Percentiles rank a stretch among this genome's conserved stretches.
Evolutionary conservation across 2,329 filamentous ascomycete genomes (phyloP).

Genomic region (Coniochaeta sp.): DNA sequence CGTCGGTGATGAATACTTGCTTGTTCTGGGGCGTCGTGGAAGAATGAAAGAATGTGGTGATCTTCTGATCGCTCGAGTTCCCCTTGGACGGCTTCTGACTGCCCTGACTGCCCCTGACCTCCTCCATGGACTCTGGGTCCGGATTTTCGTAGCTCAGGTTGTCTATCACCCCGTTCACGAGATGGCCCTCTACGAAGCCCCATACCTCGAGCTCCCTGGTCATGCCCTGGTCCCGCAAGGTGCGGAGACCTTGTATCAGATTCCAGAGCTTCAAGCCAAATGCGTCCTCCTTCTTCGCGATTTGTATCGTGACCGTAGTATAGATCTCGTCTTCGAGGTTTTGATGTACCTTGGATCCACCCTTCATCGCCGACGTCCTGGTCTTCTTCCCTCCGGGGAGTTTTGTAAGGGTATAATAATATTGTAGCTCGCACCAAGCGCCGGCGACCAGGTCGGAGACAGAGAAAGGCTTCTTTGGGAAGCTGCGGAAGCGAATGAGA

Average conservation of each 20-base stretch:
- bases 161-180: constrained; percentile 88
- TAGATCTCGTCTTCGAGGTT: constrained; percentile 81
- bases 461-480: constrained; percentile 69
- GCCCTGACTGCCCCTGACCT: constrained; percentile 33
- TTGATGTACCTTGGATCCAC: constrained; percentile 73
- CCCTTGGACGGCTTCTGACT: constrained; percentile 15
- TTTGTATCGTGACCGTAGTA: constrained; percentile 63
- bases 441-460: constrained; percentile 85
- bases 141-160: constrained; percentile 73
- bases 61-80: constrained; percentile 18
- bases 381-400: constrained; percentile 65
- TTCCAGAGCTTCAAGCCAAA: constrained; percentile 88
- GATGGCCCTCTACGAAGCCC: constrained; percentile 72
- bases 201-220: constrained; percentile 77
- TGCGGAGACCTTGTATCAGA: constrained; percentile 75
- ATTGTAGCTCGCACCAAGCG: constrained; percentile 94
- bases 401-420: constrained; percentile 76
- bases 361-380: constrained; percentile 74
- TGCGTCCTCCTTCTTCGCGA: constrained; percentile 68
- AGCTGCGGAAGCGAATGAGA: constrained; percentile 69
- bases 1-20: constrained; percentile 69
- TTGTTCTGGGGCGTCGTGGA: constrained; percentile 7
- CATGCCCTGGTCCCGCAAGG: constrained; percentile 60
- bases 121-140: constrained; percentile 60
- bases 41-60: constrained; percentile 31